Evolutionary conservation across 2,329 filamentous ascomycete species (phyloP).

Genomic region (Fusarium sp.): DNA sequence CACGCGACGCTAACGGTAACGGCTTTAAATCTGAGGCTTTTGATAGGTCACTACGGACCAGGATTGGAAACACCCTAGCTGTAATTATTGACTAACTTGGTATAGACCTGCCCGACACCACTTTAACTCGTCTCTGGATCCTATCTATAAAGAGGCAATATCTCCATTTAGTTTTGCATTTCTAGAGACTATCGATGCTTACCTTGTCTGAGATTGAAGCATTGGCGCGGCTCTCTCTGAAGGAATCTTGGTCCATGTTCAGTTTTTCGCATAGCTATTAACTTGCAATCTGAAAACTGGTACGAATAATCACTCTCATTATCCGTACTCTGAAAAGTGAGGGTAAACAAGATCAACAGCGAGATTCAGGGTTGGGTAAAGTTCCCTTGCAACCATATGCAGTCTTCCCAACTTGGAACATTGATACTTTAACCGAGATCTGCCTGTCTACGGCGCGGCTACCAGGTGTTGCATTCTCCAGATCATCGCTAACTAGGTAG

Average conservation of each 20-base stretch:
- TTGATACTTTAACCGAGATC: conserved; percentile 9
- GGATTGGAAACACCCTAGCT: conserved; percentile 19
- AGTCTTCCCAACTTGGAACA: neutral
- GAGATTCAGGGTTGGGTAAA: conserved; percentile 7
- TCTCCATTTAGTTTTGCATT: neutral
- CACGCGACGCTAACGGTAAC: conserved; percentile 28
- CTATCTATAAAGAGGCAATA: neutral
- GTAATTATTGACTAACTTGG: conserved; percentile 24
- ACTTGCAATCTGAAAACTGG: neutral
- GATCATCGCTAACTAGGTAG: neutral
- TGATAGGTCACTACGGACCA: conserved; percentile 22
- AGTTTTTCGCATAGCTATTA: neutral
- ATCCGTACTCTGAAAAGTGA: too few relatives aligned
- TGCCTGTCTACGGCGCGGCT: neutral
- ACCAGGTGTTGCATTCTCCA: neutral
- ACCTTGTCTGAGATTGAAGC: neutral
- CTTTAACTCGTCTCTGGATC: conserved; percentile 2
- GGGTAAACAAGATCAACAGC: neutral
- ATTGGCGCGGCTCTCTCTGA: neutral
- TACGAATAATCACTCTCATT: too few relatives aligned
- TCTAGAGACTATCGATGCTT: neutral
- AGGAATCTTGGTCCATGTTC: neutral
- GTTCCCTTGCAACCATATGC: conserved; percentile 20
- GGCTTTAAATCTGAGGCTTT: neutral
- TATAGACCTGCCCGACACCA: conserved; percentile 8